Evolutionary conservation across 352 stramenopile species (phyloP).

Genomic region (Globisporangium solare): DNA sequence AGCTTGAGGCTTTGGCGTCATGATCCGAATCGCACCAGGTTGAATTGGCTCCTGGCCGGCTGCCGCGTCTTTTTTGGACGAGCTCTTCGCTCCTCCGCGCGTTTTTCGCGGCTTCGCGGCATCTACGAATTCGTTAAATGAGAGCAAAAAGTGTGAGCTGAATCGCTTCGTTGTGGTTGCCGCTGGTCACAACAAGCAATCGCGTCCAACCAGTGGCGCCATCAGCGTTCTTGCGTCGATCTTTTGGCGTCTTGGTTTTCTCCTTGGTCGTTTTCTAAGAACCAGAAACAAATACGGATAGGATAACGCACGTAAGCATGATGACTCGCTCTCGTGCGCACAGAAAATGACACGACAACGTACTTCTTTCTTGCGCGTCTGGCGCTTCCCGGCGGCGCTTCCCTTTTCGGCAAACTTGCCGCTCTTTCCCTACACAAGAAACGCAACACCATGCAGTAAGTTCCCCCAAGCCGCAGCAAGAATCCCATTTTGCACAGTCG

Average conservation of each 20-base stretch:
- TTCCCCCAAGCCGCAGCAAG: neutral
- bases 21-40: slow-evolving; percentile 51
- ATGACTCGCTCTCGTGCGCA: too few species aligned
- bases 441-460: neutral
- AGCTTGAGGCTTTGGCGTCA: slow-evolving; percentile 30
- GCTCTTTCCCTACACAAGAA: slow-evolving; percentile 26
- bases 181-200: too few species aligned
- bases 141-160: neutral
- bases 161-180: too few species aligned
- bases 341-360: neutral
- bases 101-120: slow-evolving; percentile 41
- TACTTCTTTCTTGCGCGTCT: slow-evolving; percentile 47
- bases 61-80: slow-evolving; percentile 29
- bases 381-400: slow-evolving; percentile 20
- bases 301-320: too few species aligned
- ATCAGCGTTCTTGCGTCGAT: slow-evolving; percentile 8
- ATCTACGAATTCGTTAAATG: slow-evolving; percentile 15
- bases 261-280: slow-evolving; percentile 15
- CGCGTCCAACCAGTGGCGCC: neutral
- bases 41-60: slow-evolving; percentile 15
- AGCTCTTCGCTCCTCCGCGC: slow-evolving; percentile 18
- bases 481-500: neutral
- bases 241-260: slow-evolving; percentile 17
- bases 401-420: slow-evolving; percentile 36
- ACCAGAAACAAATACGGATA: neutral